Conservation (phyloP, 306 rosid species). For the Castanopsis chinensis region DNA sequence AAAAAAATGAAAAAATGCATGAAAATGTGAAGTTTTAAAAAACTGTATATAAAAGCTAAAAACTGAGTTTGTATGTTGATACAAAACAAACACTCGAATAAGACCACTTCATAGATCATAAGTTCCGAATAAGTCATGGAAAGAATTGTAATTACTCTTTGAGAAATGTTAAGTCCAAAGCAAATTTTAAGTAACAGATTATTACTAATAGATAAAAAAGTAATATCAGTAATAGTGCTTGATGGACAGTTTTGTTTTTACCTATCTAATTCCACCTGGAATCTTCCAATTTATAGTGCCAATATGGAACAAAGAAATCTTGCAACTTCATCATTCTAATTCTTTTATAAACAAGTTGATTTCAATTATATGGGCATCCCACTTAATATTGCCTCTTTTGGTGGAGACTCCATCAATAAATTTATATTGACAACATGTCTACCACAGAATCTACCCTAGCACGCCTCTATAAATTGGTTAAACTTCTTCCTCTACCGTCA, state of each 20-base stretch:
- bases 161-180: too few species aligned
- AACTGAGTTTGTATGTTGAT: too few species aligned
- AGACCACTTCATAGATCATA: background rate
- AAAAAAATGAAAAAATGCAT: too few species aligned
- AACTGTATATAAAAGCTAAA: too few species aligned
- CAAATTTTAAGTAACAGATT: too few species aligned
- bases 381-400: slow-evolving; percentile 40
- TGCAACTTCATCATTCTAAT: slow-evolving; percentile 22
- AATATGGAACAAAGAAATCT: slow-evolving; percentile 17
- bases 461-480: slow-evolving; percentile 36
- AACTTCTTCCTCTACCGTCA: slow-evolving; percentile 13
- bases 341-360: slow-evolving; percentile 19
- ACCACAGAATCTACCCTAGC: background rate
- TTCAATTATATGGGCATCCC: slow-evolving; percentile 31
- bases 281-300: slow-evolving; percentile 33
- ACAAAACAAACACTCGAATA: too few species aligned
- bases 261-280: slow-evolving; percentile 1
- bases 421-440: slow-evolving; percentile 12
- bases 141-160: background rate
- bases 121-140: background rate
- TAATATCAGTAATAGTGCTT: background rate
- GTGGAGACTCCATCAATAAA: slow-evolving; percentile 44
- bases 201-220: too few species aligned
- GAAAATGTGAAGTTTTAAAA: too few species aligned
- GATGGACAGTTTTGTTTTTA: background rate